Base-by-base conservation (phyloP, 441 rosid genomes). In the Mallotus repandus region DNA sequence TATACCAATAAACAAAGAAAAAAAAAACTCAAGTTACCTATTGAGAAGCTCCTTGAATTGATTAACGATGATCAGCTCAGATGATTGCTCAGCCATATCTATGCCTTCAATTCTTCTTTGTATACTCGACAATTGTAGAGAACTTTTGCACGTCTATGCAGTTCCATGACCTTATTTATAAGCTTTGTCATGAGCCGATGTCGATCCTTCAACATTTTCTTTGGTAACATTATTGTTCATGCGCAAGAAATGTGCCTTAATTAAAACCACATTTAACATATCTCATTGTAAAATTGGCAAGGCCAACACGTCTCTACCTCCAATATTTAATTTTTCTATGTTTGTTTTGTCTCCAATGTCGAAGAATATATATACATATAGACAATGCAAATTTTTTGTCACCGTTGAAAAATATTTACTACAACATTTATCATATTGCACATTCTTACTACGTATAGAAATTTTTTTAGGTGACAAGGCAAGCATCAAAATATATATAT, bases 11-110 rank as follows among this genome's bases (percentile, higher is more conserved):
- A 35, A 35, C 5, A 35, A 35, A 35, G 41, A 35, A 35, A 35
- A 35, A 35, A 35, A 35, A 35, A 35, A 35, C 5, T 35, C 5
- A 45, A 45, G 4, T 19, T 48, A 66, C 69, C 69, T n/a, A 13
- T 66, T 66, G 41, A 25, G 29, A 25, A 25, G 29, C 29, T 25
- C 2, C 55, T 65, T 65, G 38, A 46, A 16, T 22, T 22, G 55
- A 19, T 65, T 55, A 65, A 48, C 21, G 19, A 43, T 18, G 52
- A 9, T 43, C 52, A 46, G 56, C n/a, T 48, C 56, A 5, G 9
- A 15, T 48, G 67, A 66, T 48, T 48, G 19, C 55, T 48, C 22
- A n/a, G 67, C 49, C 67, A 63, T 63, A 52, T 52, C 7, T 52
- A 19, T 19, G 21, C 22, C n/a, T 54, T 54, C n/a, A 3, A 54